Evolutionary conservation across 139 green algal genomes (phyloP), one percentile per base, ranked within the genome.

Genomic region (Helicosporidium sp.): DNA sequence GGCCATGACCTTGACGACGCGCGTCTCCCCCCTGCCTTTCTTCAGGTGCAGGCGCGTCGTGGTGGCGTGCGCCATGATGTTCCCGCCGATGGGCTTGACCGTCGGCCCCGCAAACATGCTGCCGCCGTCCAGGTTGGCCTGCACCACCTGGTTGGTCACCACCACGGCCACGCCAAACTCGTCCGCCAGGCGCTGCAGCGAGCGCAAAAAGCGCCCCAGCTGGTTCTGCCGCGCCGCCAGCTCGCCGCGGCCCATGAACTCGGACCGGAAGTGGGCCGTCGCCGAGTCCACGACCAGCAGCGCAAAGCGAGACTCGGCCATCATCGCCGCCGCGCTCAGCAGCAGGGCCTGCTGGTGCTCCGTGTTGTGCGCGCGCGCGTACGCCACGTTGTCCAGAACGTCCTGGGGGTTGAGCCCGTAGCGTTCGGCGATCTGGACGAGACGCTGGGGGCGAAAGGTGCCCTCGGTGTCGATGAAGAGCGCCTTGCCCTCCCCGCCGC

Each of bases 1-100:
- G 23, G 76, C 79, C 22, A 95, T 62, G 47, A 99, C 84, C 69
- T 77, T 77, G 43, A 51, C 62, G 2, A 74, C 58, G 17, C 80
- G 62, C 47, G 72, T 93, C 35, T 96, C 89, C 5, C 76, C 83
- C 2, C 82, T 52, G 0, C 82, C 88, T 59, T 97, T 97, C 51
- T 79, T 81, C 28, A 97, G 54, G 48, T 54, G 74, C 27, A 99
- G 64, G 3, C 89, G 66, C 1, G 89, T 99, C 22, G 89, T 97
- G n/a, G 88, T 86, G 20, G 89, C 87, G 64, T 99, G 90, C n/a
- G 90, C 90, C 79, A 99, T 94, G 67, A 99, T 97, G 69, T 99
- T 95, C 44, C 90, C 90, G 20, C 90, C 90, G 52, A 99, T 94
- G 15, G 90, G 81, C 68, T 95, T 96, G n/a, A 96, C 60, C 18